Percentiles rank a stretch among this genome's conserved stretches.
phyloP scores from a whole-genome alignment of 192 early-diverging fungal genomes.

The Podila epicladia region DNA sequence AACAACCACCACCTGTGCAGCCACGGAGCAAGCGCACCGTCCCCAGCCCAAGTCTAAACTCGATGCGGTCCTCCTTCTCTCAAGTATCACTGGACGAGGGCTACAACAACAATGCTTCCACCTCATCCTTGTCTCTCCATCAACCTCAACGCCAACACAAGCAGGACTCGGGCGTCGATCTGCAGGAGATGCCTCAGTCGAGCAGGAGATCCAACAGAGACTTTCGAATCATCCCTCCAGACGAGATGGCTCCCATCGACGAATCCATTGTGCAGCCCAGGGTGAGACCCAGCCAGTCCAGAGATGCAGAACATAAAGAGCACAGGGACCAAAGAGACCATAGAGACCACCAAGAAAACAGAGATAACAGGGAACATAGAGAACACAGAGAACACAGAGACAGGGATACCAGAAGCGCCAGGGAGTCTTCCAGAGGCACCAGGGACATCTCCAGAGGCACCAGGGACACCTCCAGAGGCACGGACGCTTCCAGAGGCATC shows the following conservation, averaged over 20 bases:
- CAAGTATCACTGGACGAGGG: conserved; percentile 17
- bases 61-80: conserved; percentile 21
- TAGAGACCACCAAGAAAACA: too few species aligned
- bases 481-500: background rate
- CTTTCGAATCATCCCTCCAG: conserved; percentile 6
- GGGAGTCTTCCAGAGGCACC: background rate
- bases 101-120: conserved; percentile 11
- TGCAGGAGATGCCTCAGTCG: background rate
- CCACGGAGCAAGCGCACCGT: conserved; percentile 7
- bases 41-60: conserved; percentile 11
- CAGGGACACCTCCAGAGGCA: background rate
- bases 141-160: conserved; percentile 10
- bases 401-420: background rate
- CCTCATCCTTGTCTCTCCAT: conserved; percentile 19
- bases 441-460: background rate
- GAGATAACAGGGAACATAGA: too few species aligned
- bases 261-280: conserved; percentile 9
- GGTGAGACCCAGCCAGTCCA: background rate
- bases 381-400: background rate
- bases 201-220: background rate
- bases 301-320: too few species aligned
- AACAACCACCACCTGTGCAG: too few species aligned
- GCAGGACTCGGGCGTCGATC: background rate
- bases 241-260: background rate
- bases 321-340: too few species aligned